These are phyloP conservation scores for Zygoascus ofunaensis DNA, from an alignment of 805 yeast species.

Conservation along the genomic window DNA sequence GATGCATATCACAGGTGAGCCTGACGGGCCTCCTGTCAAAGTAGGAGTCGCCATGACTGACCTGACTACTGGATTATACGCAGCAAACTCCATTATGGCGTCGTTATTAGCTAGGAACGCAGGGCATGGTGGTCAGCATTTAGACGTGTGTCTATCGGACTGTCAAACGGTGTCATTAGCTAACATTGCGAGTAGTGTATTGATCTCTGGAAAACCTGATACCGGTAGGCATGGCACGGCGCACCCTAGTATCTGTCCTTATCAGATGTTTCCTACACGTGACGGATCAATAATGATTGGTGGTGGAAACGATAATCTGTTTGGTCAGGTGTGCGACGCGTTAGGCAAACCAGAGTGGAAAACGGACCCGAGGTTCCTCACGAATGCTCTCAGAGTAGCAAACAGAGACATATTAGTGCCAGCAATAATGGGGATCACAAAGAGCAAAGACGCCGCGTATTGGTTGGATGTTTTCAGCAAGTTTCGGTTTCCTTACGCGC, in stretches of 20 bases:
- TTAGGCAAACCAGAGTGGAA: constrained; percentile 32
- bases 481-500: constrained; percentile 32
- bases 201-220: constrained; percentile 32
- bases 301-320: constrained; percentile 35
- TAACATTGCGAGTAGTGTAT: constrained; percentile 32
- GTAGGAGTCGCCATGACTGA: constrained; percentile 40
- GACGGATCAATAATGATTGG: constrained; percentile 34
- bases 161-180: constrained; percentile 35
- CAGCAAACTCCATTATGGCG: constrained; percentile 31
- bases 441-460: constrained; percentile 26
- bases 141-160: constrained; percentile 32
- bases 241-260: constrained; percentile 35
- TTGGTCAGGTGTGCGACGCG: constrained; percentile 27
- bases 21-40: constrained; percentile 34
- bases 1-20: constrained; percentile 37
- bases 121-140: constrained; percentile 32
- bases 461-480: constrained; percentile 30
- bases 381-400: constrained; percentile 32
- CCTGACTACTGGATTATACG: constrained; percentile 33
- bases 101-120: constrained; percentile 27
- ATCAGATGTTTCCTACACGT: constrained; percentile 33
- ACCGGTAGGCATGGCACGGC: constrained; percentile 35
- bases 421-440: constrained; percentile 25
- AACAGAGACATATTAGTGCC: constrained; percentile 28
- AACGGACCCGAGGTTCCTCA: constrained; percentile 24